Base-by-base conservation (phyloP, 2,329 filamentous ascomycete species). In the Beauveria sp. region DNA sequence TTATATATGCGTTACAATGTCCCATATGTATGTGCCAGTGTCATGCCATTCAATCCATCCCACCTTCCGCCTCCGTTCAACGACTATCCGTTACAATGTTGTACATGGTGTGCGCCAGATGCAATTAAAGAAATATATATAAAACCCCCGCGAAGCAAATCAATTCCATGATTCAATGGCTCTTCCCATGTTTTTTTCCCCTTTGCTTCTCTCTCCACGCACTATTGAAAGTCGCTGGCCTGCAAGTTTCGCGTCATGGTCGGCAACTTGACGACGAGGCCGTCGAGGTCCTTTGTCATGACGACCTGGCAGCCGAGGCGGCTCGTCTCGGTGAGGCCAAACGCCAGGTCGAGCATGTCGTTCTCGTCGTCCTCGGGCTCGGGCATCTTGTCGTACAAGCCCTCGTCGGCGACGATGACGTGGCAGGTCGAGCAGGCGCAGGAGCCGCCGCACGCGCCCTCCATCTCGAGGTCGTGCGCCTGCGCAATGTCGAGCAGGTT, bases 401-500 rank as follows among this genome's bases (percentile, higher is more conserved):
- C 83, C 50, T 90, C 84, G 69, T 89, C 85, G 62, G 84, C 75
- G 43, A 96, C 89, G 64, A 96, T 92, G 61, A 96, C 88, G 76
- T 96, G 92, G 77, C 92, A 96, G 6, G 92, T 96, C 61, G 90
- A 94, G 77, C 92, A 96, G 59, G 92, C 92, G 75, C 92, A 96
- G 40, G 90, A 94, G 24, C 92, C 94, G 67, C 94, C 94, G 71
- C 94, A 99, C 14, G 94, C 94, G 64, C 94, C 92, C 80, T 99
- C 94, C 93, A 99, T 97, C 74, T 99, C 94, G 47, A 99, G 79
- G 70, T 97, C 93, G 74, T 97, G 85, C 51, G 89, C 91, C 73
- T 97, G 93, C 24, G 93, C 94, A 70, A 99, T 93, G 70, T 97
- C 93, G 59, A 99, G 82, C 59, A 99, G 80, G 74, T 99, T 99